Conservation (phyloP, 2,329 filamentous ascomycete species). For the Fonsecaea monophora region DNA sequence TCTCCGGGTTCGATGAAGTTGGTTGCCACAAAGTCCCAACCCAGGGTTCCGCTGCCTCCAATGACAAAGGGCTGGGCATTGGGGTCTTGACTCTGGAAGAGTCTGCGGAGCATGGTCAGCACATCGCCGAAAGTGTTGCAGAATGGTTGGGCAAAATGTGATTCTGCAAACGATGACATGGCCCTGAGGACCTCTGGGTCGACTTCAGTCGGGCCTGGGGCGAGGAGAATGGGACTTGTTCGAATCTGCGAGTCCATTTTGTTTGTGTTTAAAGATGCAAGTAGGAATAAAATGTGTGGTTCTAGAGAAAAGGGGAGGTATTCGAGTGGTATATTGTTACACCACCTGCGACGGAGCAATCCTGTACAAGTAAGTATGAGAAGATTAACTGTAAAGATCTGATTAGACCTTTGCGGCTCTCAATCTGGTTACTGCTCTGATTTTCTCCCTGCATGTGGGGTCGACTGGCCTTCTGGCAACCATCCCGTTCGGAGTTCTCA, state of each 20-base stretch:
- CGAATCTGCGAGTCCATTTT: constrained; percentile 18
- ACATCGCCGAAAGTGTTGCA: constrained; percentile 89
- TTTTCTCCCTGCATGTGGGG: not conserved
- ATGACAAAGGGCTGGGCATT: constrained; percentile 88
- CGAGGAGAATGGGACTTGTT: constrained; percentile 72
- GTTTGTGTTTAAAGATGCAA: not conserved
- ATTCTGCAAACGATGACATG: constrained; percentile 62
- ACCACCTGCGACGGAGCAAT: not conserved
- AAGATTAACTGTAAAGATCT: too few species aligned
- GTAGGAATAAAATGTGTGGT: not conserved
- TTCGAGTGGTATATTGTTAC: not conserved
- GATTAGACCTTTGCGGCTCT: too few species aligned
- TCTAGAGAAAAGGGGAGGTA: not conserved
- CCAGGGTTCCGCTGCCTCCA: constrained; percentile 90
- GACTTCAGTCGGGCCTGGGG: constrained; percentile 73
- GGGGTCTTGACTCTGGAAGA: constrained; percentile 87
- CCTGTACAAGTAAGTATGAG: not conserved
- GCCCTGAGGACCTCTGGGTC: constrained; percentile 22
- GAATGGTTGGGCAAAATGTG: constrained; percentile 87
- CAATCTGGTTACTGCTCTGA: too few species aligned
- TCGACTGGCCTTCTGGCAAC: constrained; percentile 1
- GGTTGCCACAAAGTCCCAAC: constrained; percentile 92
- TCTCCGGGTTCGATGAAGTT: constrained; percentile 90
- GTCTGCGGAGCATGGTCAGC: constrained; percentile 82
- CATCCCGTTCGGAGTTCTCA: constrained; percentile 20